Evolutionary conservation across 345 rosid species (phyloP).

Genomic region (Murraya paniculata): DNA sequence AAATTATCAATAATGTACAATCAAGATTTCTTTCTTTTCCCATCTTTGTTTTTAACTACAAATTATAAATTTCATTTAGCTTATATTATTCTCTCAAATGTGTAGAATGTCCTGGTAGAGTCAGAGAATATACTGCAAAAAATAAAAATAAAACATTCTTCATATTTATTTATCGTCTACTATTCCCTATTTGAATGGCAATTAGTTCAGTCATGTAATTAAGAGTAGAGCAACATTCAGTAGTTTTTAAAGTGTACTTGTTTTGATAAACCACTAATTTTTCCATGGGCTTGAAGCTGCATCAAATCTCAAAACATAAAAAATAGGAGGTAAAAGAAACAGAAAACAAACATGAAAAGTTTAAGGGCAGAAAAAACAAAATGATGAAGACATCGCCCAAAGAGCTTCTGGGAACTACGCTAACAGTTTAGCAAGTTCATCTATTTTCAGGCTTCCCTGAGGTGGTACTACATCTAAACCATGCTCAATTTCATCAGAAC

Average conservation of each 20-base stretch:
- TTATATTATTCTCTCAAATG: neutral
- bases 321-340: neutral
- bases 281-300: neutral
- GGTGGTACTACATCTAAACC: constrained; percentile 34
- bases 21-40: neutral
- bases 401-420: constrained; percentile 25
- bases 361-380: neutral
- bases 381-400: constrained; percentile 1
- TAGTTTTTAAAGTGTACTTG: neutral
- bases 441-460: constrained; percentile 63
- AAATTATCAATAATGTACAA: neutral
- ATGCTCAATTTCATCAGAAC: constrained; percentile 25
- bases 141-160: neutral
- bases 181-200: neutral
- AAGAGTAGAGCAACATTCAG: neutral
- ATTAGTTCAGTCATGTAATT: neutral
- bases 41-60: neutral
- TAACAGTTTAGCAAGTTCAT: constrained; percentile 86
- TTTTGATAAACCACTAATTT: neutral
- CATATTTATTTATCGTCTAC: neutral
- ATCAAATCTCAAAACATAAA: neutral
- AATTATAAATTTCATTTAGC: neutral
- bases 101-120: neutral
- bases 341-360: neutral
- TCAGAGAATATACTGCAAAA: neutral